A percentile compares a stretch with the other conserved stretches of the same genome.
Evolutionary conservation across 1,284 basidiomycete genomes (phyloP).

Genomic region (Ganoderma sp.): DNA sequence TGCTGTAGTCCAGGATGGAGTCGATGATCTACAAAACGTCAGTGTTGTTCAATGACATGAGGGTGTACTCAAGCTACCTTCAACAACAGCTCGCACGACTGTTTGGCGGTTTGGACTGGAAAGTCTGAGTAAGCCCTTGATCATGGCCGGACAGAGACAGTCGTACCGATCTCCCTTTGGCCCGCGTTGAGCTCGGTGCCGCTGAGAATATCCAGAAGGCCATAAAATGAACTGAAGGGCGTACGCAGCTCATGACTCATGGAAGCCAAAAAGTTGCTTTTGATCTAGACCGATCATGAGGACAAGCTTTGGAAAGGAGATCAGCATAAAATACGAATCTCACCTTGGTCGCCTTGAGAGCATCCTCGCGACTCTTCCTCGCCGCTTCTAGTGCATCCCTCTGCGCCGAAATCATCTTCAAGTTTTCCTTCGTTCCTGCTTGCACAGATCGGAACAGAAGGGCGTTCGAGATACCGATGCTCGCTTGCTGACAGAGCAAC

Average conservation of each 20-base stretch:
- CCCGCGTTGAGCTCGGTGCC: slow-evolving; percentile 69
- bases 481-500: slow-evolving; percentile 73
- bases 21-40: slow-evolving; percentile 63
- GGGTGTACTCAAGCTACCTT: slow-evolving; percentile 49
- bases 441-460: slow-evolving; percentile 75
- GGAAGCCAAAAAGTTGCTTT: slow-evolving; percentile 75
- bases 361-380: slow-evolving; percentile 69
- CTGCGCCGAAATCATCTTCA: slow-evolving; percentile 76
- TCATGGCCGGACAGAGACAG: neutral
- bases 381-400: slow-evolving; percentile 69
- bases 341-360: slow-evolving; percentile 73
- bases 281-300: slow-evolving; percentile 52
- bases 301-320: too few relatives aligned
- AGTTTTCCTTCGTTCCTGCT: slow-evolving; percentile 69
- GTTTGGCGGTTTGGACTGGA: slow-evolving; percentile 73
- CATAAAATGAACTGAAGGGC: slow-evolving; percentile 78
- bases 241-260: slow-evolving; percentile 78
- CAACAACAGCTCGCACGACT: slow-evolving; percentile 71
- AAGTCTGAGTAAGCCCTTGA: neutral
- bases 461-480: slow-evolving; percentile 73
- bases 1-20: slow-evolving; percentile 76
- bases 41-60: neutral
- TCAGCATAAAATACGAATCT: neutral
- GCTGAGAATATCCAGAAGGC: slow-evolving; percentile 68
- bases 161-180: slow-evolving; percentile 68